Percentiles rank a stretch among this genome's conserved stretches.
These are phyloP conservation scores for Sporothrix brasiliensis DNA, from an alignment of 2,329 filamentous ascomycete species.

Conservation along the genomic window DNA sequence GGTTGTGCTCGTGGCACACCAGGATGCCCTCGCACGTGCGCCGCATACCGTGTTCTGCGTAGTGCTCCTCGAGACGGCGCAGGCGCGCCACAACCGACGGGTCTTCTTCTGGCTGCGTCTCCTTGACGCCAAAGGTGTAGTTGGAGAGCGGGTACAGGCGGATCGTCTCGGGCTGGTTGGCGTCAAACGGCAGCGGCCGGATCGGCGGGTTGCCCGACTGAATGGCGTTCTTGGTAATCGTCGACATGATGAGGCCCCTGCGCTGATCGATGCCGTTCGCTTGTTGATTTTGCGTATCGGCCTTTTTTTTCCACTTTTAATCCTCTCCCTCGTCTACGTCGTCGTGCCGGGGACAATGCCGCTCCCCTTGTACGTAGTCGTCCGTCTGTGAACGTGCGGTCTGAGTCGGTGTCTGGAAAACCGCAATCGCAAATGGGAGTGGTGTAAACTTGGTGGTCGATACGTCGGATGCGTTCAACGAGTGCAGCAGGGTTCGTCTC, in stretches of 20 bases:
- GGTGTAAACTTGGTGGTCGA: too few species aligned
- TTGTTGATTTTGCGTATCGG: too few species aligned
- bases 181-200: constrained; percentile 80
- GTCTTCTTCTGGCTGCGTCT: constrained; percentile 97
- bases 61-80: constrained; percentile 95
- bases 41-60: constrained; percentile 88
- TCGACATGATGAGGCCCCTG: constrained; percentile 66
- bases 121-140: constrained; percentile 98
- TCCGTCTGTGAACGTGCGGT: neutral
- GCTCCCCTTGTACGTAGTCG: neutral
- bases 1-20: constrained; percentile 98
- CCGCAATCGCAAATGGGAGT: neutral
- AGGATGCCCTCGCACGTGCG: constrained; percentile 95
- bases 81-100: constrained; percentile 90
- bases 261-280: neutral
- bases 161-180: constrained; percentile 85
- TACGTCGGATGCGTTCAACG: neutral
- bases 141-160: constrained; percentile 93
- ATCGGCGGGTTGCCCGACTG: constrained; percentile 79
- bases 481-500: neutral
- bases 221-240: constrained; percentile 73
- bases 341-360: neutral
- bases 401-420: neutral
- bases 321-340: neutral
- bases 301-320: neutral